phyloP scores from a whole-genome alignment of 2,329 filamentous ascomycete species.

The Arthrobotrys musiformis region DNA sequence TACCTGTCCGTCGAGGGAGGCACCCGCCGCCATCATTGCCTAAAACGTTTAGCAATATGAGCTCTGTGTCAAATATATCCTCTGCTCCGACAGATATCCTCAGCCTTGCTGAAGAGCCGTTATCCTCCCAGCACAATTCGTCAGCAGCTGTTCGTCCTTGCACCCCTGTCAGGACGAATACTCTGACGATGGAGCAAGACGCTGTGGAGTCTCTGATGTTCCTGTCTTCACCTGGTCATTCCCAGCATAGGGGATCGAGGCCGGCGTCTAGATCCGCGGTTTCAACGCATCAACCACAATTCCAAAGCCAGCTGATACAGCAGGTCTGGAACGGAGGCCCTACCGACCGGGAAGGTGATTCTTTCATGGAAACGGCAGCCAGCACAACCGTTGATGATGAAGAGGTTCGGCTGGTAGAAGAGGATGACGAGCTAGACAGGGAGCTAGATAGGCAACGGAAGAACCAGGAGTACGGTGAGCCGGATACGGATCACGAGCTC shows the following conservation, averaged over 20 bases:
- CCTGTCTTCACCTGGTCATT: slow-evolving; percentile 82
- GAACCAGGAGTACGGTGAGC: slow-evolving; percentile 44
- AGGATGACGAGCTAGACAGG: slow-evolving; percentile 48
- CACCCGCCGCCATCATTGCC: slow-evolving; percentile 47
- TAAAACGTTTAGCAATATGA: slow-evolving; percentile 52
- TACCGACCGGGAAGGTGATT: slow-evolving; percentile 74
- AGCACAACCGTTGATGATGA: slow-evolving; percentile 51
- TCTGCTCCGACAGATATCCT: slow-evolving; percentile 41
- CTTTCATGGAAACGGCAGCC: slow-evolving; percentile 60
- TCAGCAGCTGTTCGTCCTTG: slow-evolving; percentile 40
- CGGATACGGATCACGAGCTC: slow-evolving; percentile 42
- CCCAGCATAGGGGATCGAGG: slow-evolving; percentile 60
- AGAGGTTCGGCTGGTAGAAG: slow-evolving; percentile 44
- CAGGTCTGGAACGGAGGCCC: slow-evolving; percentile 65
- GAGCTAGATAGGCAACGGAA: slow-evolving; percentile 43
- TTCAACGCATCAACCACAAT: slow-evolving; percentile 50
- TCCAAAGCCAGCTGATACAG: slow-evolving; percentile 51
- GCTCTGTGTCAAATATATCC: slow-evolving; percentile 43
- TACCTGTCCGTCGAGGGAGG: slow-evolving; percentile 36
- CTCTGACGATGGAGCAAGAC: slow-evolving; percentile 73
- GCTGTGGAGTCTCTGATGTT: slow-evolving; percentile 83
- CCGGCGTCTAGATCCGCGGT: slow-evolving; percentile 47
- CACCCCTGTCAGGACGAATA: slow-evolving; percentile 48
- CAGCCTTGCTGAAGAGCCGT: slow-evolving; percentile 30
- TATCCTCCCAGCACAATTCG: slow-evolving; percentile 26